Base-by-base conservation (phyloP, 441 rosid species). In the Kokia cookei region DNA sequence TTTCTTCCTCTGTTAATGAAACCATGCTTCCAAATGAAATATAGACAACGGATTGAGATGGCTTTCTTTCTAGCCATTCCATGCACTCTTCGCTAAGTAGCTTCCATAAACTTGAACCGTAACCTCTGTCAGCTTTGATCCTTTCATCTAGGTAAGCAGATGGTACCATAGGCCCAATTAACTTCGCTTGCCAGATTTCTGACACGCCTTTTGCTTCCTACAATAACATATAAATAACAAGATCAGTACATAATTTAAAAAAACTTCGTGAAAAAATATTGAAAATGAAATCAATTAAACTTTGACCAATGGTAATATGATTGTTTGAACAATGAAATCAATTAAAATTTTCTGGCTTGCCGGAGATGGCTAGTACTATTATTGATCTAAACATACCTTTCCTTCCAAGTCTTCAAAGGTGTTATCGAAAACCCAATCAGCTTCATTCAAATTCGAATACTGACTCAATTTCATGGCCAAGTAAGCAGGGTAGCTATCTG, bases 131-230 rank as follows among this genome's bases (percentile, higher is more conserved):
- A 1, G 66, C 87, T 55, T 80, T 78, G 8, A 85, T 82, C 54
- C 87, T 58, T 1, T 73, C 82, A 29, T 87, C 96, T 6, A 88
- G 61, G 65, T 88, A 93, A 0, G 82, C 85, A 0, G 92, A 90
- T 26, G 98, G 98, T 26, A 90, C 83, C 92, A 85, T 85, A 0
- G 97, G 98, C 19, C 98, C 98, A 0, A 93, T 86, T 77, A 90
- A 76, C 72, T 86, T 88, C 9, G 79, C 91, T 1, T 78, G 89
- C 89, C 93, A 87, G 9, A 85, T 77, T 54, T 79, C 83, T 3
- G 82, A 78, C 48, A 86, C 79, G 27, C 79, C 79, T 77, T 13
- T 77, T 42, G 78, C 87, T 67, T 80, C 87, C 86, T 87, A 71
- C 73, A 40, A 60, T 8, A 73, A 62, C 35, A 60, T 27, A 40